Evolutionary conservation across 2,329 filamentous ascomycete species (phyloP).

Genomic region (Biscogniauxia marginata): DNA sequence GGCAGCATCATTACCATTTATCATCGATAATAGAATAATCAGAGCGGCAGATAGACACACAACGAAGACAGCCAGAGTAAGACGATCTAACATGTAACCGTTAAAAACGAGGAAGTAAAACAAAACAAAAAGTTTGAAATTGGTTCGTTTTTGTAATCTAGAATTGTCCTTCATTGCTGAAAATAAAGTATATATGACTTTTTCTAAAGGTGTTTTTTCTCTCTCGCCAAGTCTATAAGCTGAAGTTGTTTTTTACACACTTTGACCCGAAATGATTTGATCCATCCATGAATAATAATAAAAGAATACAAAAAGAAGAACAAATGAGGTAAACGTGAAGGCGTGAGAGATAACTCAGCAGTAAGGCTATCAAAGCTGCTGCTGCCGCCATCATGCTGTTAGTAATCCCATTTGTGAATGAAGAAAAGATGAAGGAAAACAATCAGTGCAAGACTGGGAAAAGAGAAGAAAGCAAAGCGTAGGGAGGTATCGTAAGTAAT

Average conservation of each 20-base stretch:
- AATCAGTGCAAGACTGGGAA: not conserved
- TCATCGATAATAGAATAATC: too few species aligned
- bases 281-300: too few species aligned
- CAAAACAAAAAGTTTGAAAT: constrained; percentile 3
- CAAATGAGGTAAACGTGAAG: not conserved
- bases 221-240: constrained; percentile 2
- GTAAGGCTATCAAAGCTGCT: not conserved
- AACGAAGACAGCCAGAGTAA: not conserved
- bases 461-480: not conserved
- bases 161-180: constrained; percentile 4
- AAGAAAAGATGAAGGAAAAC: not conserved
- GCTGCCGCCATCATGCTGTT: not conserved
- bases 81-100: not conserved
- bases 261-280: not conserved
- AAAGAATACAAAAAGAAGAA: too few species aligned
- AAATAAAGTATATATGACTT: not conserved
- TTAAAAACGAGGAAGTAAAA: not conserved
- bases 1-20: too few species aligned
- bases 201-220: constrained; percentile 1
- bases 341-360: not conserved
- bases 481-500: not conserved
- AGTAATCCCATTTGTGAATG: not conserved
- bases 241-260: not conserved
- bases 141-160: not conserved
- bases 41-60: too few species aligned